Base-by-base conservation (phyloP, 345 rosid species). In the Populus ilicifolia region DNA sequence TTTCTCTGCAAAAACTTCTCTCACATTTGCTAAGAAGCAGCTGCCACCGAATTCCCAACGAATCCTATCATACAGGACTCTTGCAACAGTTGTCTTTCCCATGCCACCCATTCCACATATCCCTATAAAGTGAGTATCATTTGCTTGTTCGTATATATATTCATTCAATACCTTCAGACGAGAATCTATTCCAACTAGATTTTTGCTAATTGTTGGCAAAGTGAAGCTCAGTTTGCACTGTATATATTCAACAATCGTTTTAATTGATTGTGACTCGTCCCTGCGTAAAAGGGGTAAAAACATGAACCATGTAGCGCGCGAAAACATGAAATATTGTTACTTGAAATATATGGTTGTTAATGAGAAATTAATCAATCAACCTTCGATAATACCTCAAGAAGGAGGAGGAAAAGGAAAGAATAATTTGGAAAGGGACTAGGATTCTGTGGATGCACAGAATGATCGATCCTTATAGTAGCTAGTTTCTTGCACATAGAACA, bases 1-100 rank as follows among this genome's bases (percentile, higher is more conserved):
- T 61, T 46, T 48, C 35, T 29, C 30, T 0, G 0, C 27, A 18
- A 68, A 78, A 27, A 46, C 65, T 30, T 78, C 76, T 20, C 73
- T 78, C 13, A 72, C 75, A 67, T 38, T 65, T 18, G 69, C 75
- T 3, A 78, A 54, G 68, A 78, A 78, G 41, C 81, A 64, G 5
- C 52, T 54, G 2, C 41, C 66, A 23, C 23, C 18, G 41, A 78
- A 78, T 13, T 66, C 8, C 27, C 63, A 18, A 23, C 21, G 30
- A 5, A 78, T n/a, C 16, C 30, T 29, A 39, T 72, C 54, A 43
- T 59, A 72, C 20, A 72, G 0, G 6, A 61, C 67, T 65, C 67
- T 50, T 12, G 76, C 76, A 72, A 78, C 0, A 4, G 77, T 72
- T 0, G 59, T 73, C 39, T 73, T 73, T 0, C 77, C 69, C 0